phyloP scores from a whole-genome alignment of 805 yeast species.

The Candida railenensis region DNA sequence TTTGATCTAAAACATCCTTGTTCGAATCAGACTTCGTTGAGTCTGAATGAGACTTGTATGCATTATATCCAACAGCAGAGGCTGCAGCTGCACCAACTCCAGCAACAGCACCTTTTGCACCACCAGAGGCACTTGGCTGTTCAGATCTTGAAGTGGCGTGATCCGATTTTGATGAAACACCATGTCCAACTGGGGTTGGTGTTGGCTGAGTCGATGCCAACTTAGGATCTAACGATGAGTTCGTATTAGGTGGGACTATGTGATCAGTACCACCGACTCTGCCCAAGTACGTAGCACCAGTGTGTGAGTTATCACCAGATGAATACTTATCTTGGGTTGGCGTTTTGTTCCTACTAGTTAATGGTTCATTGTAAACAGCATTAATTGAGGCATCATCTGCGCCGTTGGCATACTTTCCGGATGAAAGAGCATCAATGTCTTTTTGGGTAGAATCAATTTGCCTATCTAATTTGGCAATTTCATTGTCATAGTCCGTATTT shows the following conservation, averaged over 20 bases:
- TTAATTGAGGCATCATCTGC: slow-evolving; percentile 1
- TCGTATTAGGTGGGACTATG: background rate
- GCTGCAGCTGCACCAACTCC: slow-evolving; percentile 13
- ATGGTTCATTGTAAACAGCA: background rate
- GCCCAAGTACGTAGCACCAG: background rate
- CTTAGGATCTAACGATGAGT: slow-evolving; percentile 10
- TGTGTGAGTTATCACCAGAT: background rate
- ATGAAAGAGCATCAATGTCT: slow-evolving; percentile 18
- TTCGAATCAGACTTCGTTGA: background rate
- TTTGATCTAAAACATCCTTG: background rate
- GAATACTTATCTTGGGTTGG: background rate
- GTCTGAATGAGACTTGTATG: slow-evolving; percentile 1
- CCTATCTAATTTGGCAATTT: slow-evolving; percentile 21
- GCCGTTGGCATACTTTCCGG: background rate
- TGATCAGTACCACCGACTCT: background rate
- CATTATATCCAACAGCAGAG: slow-evolving; percentile 10
- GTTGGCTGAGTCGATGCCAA: slow-evolving; percentile 18
- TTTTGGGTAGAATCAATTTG: slow-evolving; percentile 24
- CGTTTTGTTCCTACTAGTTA: background rate
- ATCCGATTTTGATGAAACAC: background rate
- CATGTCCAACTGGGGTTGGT: slow-evolving; percentile 6
- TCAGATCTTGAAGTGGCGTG: slow-evolving; percentile 7
- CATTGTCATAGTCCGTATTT: slow-evolving; percentile 18
- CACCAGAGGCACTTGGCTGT: slow-evolving; percentile 15
- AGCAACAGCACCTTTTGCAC: slow-evolving; percentile 12